A percentile compares a stretch with the other conserved stretches of the same genome.
These are phyloP conservation scores for Pestalotiopsis sp. DNA, from an alignment of 2,329 filamentous ascomycete genomes.

Conservation along the genomic window DNA sequence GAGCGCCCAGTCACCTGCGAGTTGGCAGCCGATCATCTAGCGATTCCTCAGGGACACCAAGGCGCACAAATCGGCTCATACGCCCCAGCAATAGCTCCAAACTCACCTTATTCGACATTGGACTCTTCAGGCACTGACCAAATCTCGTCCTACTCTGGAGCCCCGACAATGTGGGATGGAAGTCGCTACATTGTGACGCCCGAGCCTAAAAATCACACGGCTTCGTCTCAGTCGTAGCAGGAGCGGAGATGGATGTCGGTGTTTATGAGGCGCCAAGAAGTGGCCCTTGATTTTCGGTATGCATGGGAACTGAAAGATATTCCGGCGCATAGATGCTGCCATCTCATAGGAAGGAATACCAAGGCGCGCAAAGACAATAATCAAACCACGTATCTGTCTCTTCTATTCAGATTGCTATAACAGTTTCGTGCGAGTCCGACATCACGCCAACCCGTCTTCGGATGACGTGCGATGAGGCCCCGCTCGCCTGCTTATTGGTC, in stretches of 20 bases:
- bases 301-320: no score
- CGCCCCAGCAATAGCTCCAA: not conserved
- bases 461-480: constrained; percentile 10
- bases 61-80: not conserved
- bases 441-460: constrained; percentile 12
- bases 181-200: not conserved
- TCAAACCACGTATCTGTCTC: not conserved
- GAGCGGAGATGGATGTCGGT: no score
- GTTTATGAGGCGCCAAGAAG: no score
- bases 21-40: not conserved
- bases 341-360: no score
- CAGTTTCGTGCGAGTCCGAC: not conserved
- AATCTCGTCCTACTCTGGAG: constrained; percentile 1
- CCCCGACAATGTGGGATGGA: constrained; percentile 1
- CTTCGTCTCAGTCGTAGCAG: not conserved
- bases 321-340: no score
- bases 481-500: not conserved
- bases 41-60: not conserved
- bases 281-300: no score
- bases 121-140: not conserved
- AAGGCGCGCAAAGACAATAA: not conserved
- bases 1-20: constrained; percentile 7
- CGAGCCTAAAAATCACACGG: not conserved
- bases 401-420: not conserved
- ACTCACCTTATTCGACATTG: constrained; percentile 4